phyloP scores from a whole-genome alignment of 2,329 filamentous ascomycete species.

The Fusarium irregulare region DNA sequence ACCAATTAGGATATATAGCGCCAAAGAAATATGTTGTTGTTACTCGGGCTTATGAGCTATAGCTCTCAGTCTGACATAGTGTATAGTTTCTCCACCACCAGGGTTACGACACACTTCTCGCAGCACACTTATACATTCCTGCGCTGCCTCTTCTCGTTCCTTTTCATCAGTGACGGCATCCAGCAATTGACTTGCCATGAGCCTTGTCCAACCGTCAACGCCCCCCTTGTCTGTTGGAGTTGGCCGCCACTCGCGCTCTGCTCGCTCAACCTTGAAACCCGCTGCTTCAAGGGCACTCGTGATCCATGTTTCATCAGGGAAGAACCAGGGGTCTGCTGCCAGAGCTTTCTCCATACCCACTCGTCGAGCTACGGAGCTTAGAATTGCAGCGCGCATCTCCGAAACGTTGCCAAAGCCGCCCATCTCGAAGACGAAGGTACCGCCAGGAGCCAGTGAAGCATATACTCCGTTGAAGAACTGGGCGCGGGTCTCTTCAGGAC shows the following conservation, averaged over 20 bases:
- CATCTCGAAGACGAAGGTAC: constrained; percentile 75
- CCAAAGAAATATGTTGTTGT: neutral
- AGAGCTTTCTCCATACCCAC: constrained; percentile 61
- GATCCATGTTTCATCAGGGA: constrained; percentile 73
- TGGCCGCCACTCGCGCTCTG: constrained; percentile 73
- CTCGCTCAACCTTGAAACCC: constrained; percentile 61
- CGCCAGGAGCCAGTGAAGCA: constrained; percentile 64
- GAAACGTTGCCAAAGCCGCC: constrained; percentile 76
- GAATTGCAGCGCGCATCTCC: constrained; percentile 70
- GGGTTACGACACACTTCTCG: constrained; percentile 65
- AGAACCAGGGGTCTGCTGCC: constrained; percentile 75
- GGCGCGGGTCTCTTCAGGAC: constrained; percentile 54
- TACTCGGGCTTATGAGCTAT: constrained; percentile 55
- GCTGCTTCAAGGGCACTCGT: constrained; percentile 57
- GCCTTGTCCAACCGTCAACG: constrained; percentile 72
- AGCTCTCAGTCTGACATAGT: constrained; percentile 65
- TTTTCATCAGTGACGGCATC: constrained; percentile 60
- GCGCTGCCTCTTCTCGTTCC: constrained; percentile 64
- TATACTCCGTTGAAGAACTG: constrained; percentile 66
- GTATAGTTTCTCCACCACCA: constrained; percentile 66
- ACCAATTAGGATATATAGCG: too few species aligned
- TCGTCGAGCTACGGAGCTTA: constrained; percentile 64
- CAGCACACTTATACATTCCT: constrained; percentile 66
- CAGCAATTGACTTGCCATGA: constrained; percentile 71
- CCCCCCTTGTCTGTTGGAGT: constrained; percentile 69